Evolutionary conservation across 169 alveolate genomes (phyloP), one percentile per base, ranked within the genome.

Genomic region (Plasmodium falciparum): DNA sequence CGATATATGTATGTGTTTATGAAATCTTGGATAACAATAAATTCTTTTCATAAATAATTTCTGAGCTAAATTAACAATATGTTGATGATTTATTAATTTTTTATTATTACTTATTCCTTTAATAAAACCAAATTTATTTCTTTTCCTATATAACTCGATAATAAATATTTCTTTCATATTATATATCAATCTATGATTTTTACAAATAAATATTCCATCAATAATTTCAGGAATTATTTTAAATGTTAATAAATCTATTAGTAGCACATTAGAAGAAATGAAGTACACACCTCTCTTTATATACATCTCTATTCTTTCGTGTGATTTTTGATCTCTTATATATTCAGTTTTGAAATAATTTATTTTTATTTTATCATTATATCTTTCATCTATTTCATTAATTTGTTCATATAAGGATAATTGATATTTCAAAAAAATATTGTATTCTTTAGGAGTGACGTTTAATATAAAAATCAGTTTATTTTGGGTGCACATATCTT

Each of bases 211-310:
- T 15, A 86, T 86, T 0, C 92, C 92, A 72, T 86, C 92, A 33
- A 86, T 86, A 47, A 86, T 72, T 86, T 86, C 92, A 8, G 92
- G 92, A 12, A 86, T 86, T 45, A 86, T 72, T 86, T 86, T 86
- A 73, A 71, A 86, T 47, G 92, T 86, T 86, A 86, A 72, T 50
- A 86, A 39, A 24, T 86, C 92, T 3, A 86, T 86, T 45, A 86
- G 45, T 49, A 86, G 47, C 11, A 86, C 29, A 61, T 86, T 86
- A 6, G 92, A 86, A 22, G 92, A 86, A 17, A 86, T 86, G 26
- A 86, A 86, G 39, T 86, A 86, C 5, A 86, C 72, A 3, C 92
- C 92, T 26, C 92, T 71, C 17, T 72, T 86, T 43, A 86, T 86
- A 33, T 86, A 86, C 73, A 86, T 63, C 17, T 86, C 92, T 24